phyloP scores from a whole-genome alignment of 495 filamentous ascomycete genomes.

The Penicillium roqueforti region DNA sequence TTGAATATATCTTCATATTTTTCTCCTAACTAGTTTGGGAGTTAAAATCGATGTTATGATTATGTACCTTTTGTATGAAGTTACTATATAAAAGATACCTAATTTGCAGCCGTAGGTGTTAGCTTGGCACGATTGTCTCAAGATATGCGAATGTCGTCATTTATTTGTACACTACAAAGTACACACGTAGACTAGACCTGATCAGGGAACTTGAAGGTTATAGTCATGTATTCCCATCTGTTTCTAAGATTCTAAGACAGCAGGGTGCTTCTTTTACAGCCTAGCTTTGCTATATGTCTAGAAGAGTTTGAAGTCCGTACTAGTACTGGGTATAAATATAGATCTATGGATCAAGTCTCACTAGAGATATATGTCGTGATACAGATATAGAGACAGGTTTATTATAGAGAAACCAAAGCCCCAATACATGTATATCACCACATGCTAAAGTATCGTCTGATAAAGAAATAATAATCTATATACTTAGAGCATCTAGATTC shows the following conservation, averaged over 20 bases:
- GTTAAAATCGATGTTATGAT: no score
- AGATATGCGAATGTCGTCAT: background rate
- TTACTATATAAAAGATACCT: no score
- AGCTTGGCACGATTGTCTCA: no score
- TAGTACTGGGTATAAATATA: background rate
- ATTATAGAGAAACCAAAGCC: background rate
- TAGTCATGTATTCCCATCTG: background rate
- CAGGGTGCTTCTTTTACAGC: background rate
- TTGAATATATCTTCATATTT: no score
- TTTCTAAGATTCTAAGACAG: background rate
- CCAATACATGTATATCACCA: background rate
- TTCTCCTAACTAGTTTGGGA: no score
- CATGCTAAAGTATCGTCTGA: background rate
- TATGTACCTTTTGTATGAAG: no score
- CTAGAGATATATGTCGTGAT: background rate
- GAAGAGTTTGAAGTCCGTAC: background rate
- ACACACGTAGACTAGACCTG: background rate
- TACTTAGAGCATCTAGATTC: background rate
- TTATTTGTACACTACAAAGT: background rate
- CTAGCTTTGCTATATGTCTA: background rate
- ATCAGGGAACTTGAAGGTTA: background rate
- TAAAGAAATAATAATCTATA: background rate
- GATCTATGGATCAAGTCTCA: background rate
- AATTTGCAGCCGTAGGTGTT: no score
- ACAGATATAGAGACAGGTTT: background rate